These are phyloP conservation scores for Cryptococcus jaspeensis DNA, from an alignment of 1,284 basidiomycete species.

Conservation along the genomic window DNA sequence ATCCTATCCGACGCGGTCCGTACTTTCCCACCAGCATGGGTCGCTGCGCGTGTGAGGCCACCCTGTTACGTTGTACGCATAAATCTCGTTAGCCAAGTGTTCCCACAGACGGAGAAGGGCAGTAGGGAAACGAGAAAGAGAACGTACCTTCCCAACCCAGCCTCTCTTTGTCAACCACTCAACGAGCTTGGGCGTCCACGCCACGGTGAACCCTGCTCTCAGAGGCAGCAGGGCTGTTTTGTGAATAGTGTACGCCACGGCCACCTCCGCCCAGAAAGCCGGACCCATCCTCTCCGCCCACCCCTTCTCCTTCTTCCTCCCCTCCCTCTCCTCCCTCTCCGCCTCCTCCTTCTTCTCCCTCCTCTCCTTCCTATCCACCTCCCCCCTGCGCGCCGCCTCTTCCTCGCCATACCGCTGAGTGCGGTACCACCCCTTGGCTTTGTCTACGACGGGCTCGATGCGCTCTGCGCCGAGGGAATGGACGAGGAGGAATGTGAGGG, in stretches of 20 bases:
- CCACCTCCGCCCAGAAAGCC: slow-evolving; percentile 78
- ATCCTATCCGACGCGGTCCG: slow-evolving; percentile 29
- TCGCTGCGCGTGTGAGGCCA: slow-evolving; percentile 38
- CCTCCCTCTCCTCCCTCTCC: slow-evolving; percentile 11
- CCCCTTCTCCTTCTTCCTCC: slow-evolving; percentile 11
- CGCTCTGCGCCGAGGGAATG: slow-evolving; percentile 87
- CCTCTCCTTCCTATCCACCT: slow-evolving; percentile 12
- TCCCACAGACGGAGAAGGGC: neutral
- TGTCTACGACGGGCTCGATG: slow-evolving; percentile 67
- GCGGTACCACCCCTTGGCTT: slow-evolving; percentile 56
- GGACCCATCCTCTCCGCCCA: slow-evolving; percentile 20
- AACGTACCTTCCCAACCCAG: slow-evolving; percentile 58
- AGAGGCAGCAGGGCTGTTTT: slow-evolving; percentile 92
- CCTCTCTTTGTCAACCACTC: slow-evolving; percentile 70
- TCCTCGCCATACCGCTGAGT: slow-evolving; percentile 37
- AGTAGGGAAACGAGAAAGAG: neutral
- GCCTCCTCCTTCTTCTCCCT: slow-evolving; percentile 16
- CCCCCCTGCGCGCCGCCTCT: slow-evolving; percentile 18
- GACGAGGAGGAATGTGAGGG: slow-evolving; percentile 76
- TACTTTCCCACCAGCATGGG: slow-evolving; percentile 32
- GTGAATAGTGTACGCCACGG: slow-evolving; percentile 92
- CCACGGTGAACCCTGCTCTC: slow-evolving; percentile 83
- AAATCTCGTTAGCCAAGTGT: slow-evolving; percentile 7
- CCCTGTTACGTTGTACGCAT: slow-evolving; percentile 18
- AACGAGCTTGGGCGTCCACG: slow-evolving; percentile 80